These are phyloP conservation scores for Starmerella apicola DNA, from an alignment of 805 yeast genomes.

Conservation along the genomic window DNA sequence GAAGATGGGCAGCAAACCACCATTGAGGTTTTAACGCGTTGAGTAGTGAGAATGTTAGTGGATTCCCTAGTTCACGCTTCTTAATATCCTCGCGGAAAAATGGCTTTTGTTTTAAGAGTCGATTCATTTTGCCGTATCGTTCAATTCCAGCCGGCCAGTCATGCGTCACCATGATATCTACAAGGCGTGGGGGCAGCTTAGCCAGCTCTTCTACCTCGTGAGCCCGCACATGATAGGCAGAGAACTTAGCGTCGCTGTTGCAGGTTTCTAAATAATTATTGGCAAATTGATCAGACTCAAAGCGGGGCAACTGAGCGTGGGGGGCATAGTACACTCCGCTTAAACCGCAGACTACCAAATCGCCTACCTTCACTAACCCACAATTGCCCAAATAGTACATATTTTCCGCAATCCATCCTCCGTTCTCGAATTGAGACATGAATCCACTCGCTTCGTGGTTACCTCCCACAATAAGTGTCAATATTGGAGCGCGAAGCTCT, in stretches of 20 bases:
- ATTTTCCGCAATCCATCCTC: constrained; percentile 89
- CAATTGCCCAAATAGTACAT: constrained; percentile 75
- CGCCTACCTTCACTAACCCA: constrained; percentile 62
- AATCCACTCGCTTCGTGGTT: constrained; percentile 87
- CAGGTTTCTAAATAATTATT: not conserved
- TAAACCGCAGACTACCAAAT: constrained; percentile 64
- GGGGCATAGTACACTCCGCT: constrained; percentile 67
- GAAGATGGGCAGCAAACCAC: constrained; percentile 90
- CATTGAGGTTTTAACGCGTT: constrained; percentile 49
- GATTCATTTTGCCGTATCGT: constrained; percentile 44
- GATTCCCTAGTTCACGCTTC: constrained; percentile 55
- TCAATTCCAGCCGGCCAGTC: constrained; percentile 90
- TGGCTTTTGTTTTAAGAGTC: constrained; percentile 47
- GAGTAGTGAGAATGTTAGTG: constrained; percentile 36
- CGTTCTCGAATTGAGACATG: constrained; percentile 56
- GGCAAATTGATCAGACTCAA: constrained; percentile 13
- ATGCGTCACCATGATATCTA: constrained; percentile 62
- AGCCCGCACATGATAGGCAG: constrained; percentile 64
- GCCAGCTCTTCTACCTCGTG: constrained; percentile 44
- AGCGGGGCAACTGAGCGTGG: constrained; percentile 34
- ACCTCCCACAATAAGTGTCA: constrained; percentile 83
- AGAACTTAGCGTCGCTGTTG: constrained; percentile 29
- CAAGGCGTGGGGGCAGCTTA: constrained; percentile 6
- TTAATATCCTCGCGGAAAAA: constrained; percentile 55
- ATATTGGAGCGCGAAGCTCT: constrained; percentile 48